These are phyloP conservation scores for Diaporthe amygdali DNA, from an alignment of 2,329 filamentous ascomycete genomes.

Conservation along the genomic window DNA sequence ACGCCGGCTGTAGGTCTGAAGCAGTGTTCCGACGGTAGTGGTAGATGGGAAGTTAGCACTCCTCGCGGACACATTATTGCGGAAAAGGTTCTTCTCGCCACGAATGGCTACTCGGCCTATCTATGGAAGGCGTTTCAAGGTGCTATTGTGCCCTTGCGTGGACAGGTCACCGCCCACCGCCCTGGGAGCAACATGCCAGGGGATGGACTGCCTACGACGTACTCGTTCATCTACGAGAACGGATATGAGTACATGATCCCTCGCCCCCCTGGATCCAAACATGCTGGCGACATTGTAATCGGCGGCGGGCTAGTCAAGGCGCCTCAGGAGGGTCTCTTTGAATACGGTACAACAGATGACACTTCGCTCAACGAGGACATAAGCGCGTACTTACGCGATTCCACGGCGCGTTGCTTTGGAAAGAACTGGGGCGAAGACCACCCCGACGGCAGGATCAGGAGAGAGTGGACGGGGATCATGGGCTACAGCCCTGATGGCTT, in stretches of 20 bases:
- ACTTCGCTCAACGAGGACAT: conserved; percentile 54
- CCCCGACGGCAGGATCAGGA: conserved; percentile 44
- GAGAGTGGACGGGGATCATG: conserved; percentile 63
- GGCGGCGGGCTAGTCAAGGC: conserved; percentile 60
- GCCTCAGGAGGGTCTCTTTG: conserved; percentile 45
- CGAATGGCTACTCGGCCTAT: conserved; percentile 57
- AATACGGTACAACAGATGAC: conserved; percentile 64
- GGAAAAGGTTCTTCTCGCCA: conserved; percentile 53
- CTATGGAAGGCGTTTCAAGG: conserved; percentile 50
- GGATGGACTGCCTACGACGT: conserved; percentile 53
- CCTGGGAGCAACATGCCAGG: conserved; percentile 41
- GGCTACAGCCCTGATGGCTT: conserved; percentile 58
- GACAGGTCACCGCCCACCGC: conserved; percentile 53
- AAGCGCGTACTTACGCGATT: conserved; percentile 50
- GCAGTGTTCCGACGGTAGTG: conserved; percentile 27
- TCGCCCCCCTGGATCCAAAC: conserved; percentile 49
- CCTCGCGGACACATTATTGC: conserved; percentile 47
- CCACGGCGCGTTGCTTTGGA: conserved; percentile 57
- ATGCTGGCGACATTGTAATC: conserved; percentile 61
- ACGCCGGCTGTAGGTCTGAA: conserved; percentile 46
- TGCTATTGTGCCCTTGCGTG: conserved; percentile 54
- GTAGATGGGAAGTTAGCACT: conserved; percentile 47
- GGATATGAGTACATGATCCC: conserved; percentile 74
- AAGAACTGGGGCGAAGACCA: conserved; percentile 52
- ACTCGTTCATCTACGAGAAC: conserved; percentile 63